A percentile compares a stretch with the other conserved stretches of the same genome.
These are phyloP conservation scores for Mycena albidolilacea DNA, from an alignment of 768 basidiomycete genomes.

Conservation along the genomic window DNA sequence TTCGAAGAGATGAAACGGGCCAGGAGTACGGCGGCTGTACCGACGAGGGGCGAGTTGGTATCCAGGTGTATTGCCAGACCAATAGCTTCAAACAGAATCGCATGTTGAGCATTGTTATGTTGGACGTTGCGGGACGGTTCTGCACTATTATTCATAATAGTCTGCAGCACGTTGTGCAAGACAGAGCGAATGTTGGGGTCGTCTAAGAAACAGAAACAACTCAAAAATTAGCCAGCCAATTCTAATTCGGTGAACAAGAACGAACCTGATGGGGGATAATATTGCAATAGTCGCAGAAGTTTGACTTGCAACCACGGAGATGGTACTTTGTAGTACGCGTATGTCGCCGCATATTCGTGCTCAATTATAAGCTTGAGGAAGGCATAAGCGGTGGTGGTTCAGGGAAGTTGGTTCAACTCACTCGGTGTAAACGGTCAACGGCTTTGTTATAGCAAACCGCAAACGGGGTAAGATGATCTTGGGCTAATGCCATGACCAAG, in stretches of 20 bases:
- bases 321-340: constrained; percentile 98
- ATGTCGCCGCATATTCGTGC: constrained; percentile 89
- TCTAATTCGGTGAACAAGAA: constrained; percentile 12
- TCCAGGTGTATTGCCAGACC: constrained; percentile 96
- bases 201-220: constrained; percentile 63
- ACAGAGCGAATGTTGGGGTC: constrained; percentile 85
- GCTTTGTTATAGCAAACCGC: constrained; percentile 96
- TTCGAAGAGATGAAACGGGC: constrained; percentile 98
- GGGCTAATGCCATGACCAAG: constrained; percentile 93
- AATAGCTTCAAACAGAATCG: constrained; percentile 98
- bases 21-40: constrained; percentile 89
- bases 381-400: constrained; percentile 16
- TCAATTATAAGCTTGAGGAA: constrained; percentile 85
- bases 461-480: constrained; percentile 93
- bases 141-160: constrained; percentile 91
- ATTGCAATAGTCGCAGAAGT: constrained; percentile 91
- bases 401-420: constrained; percentile 53
- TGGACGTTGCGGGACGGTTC: constrained; percentile 96
- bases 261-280: constrained; percentile 95
- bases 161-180: constrained; percentile 87
- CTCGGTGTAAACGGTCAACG: constrained; percentile 89
- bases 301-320: constrained; percentile 99
- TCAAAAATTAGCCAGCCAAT: constrained; percentile 17
- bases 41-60: constrained; percentile 89
- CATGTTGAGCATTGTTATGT: constrained; percentile 98